Evolutionary conservation across 306 rosid genomes (phyloP), one percentile per base, ranked within the genome.

Genomic region (Abrus pulchellus): DNA sequence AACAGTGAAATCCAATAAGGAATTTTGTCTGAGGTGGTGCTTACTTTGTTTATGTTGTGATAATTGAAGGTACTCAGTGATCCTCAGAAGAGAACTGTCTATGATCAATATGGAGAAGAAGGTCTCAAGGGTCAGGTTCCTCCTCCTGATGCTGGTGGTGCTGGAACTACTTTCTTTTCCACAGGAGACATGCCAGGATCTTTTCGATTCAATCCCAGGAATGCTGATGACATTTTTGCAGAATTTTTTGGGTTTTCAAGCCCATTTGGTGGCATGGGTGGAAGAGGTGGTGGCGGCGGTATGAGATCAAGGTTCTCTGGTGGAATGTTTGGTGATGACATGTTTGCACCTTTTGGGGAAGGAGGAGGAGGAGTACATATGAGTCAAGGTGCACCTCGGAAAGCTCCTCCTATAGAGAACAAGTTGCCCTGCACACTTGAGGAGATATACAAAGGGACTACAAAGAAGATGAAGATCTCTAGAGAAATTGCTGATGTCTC

Each of bases 101-200:
- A 91, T 82, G 97, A 89, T 77, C 97, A 91, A 66, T 89, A 88
- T 71, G 97, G 97, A 12, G 97, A 91, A 66, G 93, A 89, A 72
- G 96, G 93, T 48, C 36, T 91, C 6, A 89, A 89, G 79, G 96
- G 96, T 69, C 92, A 86, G 71, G 88, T 85, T 62, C 96, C 96
- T 12, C 92, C 92, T 36, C 90, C 96, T n/a, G 86, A 84, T 56
- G 85, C 96, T 5, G 90, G 85, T 32, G 88, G 83, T 48, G 71
- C 75, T 4, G 87, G 89, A 10, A 0, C 92, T 59, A 55, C 87
- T 34, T 89, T 7, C 84, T 89, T 76, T 83, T 78, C 96, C 1
- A 81, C 90, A 0, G 93, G 93, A 56, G 90, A 91, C 74, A 82
- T 89, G 0, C 86, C 96, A 0, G 88, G 91, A 30, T 84, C 93